Base-by-base conservation (phyloP, 2,329 filamentous ascomycete genomes). In the Microthyrium microscopicum region DNA sequence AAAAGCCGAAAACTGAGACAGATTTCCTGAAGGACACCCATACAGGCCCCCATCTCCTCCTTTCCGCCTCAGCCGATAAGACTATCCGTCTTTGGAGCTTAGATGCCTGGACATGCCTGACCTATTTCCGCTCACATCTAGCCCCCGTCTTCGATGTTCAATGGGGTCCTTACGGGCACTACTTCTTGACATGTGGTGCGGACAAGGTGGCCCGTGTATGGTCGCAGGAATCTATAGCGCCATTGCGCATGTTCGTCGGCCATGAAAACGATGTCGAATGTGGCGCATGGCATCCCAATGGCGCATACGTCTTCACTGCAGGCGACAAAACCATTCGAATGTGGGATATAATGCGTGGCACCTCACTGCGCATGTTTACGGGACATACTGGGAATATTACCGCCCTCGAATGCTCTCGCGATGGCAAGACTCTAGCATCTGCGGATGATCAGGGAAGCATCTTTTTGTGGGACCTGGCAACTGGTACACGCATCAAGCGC, bases 281-380 rank as follows among this genome's bases (percentile, higher is more conserved):
- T 27, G 66, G 94, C n/a, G 67, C 79, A 11, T 98, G 89, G 74
- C 89, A 98, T 47, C 83, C 87, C 1, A 98, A 98, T 50, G 83
- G 82, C 13, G 73, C 79, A 5, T 98, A 95, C 46, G 63, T 94
- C 28, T 94, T 98, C 55, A 94, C 89, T 0, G 91, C 83, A 9
- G 80, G 80, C 43, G 85, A 98, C 55, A 87, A 87, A 54, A 89
- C 84, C 1, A 81, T 95, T 21, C 77, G 89, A 20, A 95, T 98
- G 87, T 98, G 89, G 89, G 77, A 84, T 7, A 71, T 94, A n/a
- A 69, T 73, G 8, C 87, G 78, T 6, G 89, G 89, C 19, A 75
- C 77, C 40, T 83, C 84, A 22, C 81, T 94, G 4, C 78, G 89
- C 18, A 73, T 95, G 47, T 93, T 95, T 50, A 84, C 81, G 0